Base-by-base conservation (phyloP, 2,329 filamentous ascomycete genomes). In the Colletotrichum eleusines region DNA sequence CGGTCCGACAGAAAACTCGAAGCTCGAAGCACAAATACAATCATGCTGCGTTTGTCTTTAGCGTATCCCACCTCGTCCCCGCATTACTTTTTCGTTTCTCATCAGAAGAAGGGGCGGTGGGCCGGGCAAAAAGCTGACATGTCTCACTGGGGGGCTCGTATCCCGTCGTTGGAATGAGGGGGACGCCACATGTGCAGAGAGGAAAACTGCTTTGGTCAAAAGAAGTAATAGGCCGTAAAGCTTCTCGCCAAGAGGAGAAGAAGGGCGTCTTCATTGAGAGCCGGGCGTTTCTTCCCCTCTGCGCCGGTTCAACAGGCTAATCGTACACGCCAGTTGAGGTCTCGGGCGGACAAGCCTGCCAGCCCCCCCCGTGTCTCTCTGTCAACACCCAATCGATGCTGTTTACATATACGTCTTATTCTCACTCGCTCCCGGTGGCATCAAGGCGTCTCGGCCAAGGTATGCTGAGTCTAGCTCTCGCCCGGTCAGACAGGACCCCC, bases 61-160 rank as follows among this genome's bases (percentile, higher is more conserved):
- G n/a, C n/a, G n/a, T n/a, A n/a, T n/a, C n/a, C n/a, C n/a, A n/a
- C n/a, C n/a, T n/a, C n/a, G n/a, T n/a, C n/a, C n/a, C n/a, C n/a
- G n/a, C n/a, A n/a, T n/a, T n/a, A n/a, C n/a, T n/a, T n/a, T n/a
- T 12, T n/a, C 38, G 3, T 3, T 40, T 66, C 40, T 42, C 59
- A 26, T 44, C 23, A 33, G 31, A 63, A 3, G 57, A 58, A 46
- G 51, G 46, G n/a, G n/a, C n/a, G n/a, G n/a, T n/a, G n/a, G n/a
- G 60, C 42, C 60, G 60, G 63, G 23, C 66, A 14, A 51, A 64
- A 51, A 26, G 66, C 51, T 64, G 33, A 51, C 60, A 31, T 50
- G 46, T 63, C 26, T 63, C 28, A 48, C 31, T 7, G 14, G 33
- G 2, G 16, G 1, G 3, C 5, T 16, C 28, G 31, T 9, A 16